Evolutionary conservation across 2,329 filamentous ascomycete species (phyloP).

Genomic region (Aspergillus bombycis): DNA sequence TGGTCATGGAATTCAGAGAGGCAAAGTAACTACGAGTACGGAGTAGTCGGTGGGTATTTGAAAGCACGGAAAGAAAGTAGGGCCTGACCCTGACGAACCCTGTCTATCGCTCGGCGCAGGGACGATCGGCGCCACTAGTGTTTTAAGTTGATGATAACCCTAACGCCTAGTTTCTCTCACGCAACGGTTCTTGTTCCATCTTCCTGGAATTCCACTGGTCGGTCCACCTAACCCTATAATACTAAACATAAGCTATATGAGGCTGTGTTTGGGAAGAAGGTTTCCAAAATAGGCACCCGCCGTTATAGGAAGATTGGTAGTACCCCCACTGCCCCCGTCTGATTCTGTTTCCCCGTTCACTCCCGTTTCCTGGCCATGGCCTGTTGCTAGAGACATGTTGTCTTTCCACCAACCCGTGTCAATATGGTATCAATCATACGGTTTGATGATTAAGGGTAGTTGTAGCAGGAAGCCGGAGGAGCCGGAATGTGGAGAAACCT

Average conservation of each 20-base stretch:
- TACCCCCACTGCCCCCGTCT: background rate
- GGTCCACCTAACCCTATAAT: background rate
- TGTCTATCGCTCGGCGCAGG: background rate
- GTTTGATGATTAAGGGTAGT: slow-evolving; percentile 14
- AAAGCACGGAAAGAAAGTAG: background rate
- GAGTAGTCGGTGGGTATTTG: background rate
- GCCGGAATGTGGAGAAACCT: background rate
- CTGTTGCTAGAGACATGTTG: background rate
- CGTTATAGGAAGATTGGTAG: background rate
- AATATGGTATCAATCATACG: background rate
- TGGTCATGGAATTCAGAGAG: no score
- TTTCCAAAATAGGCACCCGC: background rate
- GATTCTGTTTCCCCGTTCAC: background rate
- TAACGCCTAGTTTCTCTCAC: background rate
- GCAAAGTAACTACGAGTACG: no score
- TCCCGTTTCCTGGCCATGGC: background rate
- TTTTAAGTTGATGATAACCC: background rate
- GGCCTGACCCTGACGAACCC: background rate
- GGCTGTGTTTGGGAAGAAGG: background rate
- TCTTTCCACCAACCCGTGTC: background rate
- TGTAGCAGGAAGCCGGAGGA: background rate
- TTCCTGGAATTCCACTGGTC: background rate
- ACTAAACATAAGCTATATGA: background rate
- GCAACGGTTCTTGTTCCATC: background rate
- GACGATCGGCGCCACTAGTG: background rate